Evolutionary conservation across 2,329 filamentous ascomycete species (phyloP).

Genomic region (Parastagonospora nodorum): DNA sequence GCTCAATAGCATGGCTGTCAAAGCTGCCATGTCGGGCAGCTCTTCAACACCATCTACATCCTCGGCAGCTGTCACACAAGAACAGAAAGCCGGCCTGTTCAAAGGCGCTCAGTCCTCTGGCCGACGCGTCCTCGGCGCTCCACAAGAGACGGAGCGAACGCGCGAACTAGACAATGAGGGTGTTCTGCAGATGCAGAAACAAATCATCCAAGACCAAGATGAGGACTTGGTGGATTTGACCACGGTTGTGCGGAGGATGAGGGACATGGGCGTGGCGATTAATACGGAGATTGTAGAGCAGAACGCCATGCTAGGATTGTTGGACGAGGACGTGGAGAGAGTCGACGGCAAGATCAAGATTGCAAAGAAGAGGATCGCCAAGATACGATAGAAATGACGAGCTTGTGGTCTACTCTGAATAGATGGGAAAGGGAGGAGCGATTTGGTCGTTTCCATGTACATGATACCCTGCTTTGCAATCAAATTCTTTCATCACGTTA

Average conservation of each 20-base stretch:
- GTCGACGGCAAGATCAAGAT: constrained; percentile 72
- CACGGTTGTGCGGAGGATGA: constrained; percentile 72
- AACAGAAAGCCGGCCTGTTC: constrained; percentile 45
- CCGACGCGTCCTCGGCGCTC: constrained; percentile 73
- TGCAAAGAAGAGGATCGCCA: constrained; percentile 73
- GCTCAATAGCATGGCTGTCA: constrained; percentile 66
- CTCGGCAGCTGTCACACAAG: constrained; percentile 39
- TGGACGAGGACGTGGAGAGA: constrained; percentile 70
- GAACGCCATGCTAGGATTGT: constrained; percentile 70
- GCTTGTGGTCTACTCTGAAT: not conserved
- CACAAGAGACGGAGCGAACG: constrained; percentile 76
- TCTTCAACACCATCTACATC: constrained; percentile 33
- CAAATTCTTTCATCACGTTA: not conserved
- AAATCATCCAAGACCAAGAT: constrained; percentile 78
- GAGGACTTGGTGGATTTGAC: constrained; percentile 70
- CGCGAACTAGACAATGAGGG: constrained; percentile 77
- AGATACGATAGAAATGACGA: constrained; percentile 54
- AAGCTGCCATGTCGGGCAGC: constrained; percentile 48
- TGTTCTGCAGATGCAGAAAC: constrained; percentile 73
- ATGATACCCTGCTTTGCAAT: not conserved
- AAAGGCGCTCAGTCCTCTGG: constrained; percentile 42
- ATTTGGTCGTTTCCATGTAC: not conserved
- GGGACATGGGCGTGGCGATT: constrained; percentile 78
- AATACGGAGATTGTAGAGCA: constrained; percentile 74
- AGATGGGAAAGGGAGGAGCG: not conserved